Base-by-base conservation (phyloP, 2,329 filamentous ascomycete species). In the Penicillium sp. region DNA sequence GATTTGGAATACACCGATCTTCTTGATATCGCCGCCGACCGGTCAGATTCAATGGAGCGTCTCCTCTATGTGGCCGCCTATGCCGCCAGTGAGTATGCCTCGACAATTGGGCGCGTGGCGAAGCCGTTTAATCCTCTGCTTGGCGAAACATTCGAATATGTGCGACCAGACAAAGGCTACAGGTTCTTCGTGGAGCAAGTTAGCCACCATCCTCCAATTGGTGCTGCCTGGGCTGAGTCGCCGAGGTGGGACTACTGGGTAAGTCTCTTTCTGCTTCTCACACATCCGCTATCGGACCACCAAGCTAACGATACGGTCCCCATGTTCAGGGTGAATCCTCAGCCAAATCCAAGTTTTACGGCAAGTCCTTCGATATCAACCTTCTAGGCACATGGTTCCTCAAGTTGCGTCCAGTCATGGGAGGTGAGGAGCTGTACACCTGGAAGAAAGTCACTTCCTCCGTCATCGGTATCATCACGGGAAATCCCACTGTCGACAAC, bases 381-480 rank as follows among this genome's bases (percentile, higher is more conserved):
- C 90, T 88, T 3, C 78, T 97, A 7, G 93, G 93, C 21, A 98
- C 93, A 6, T 98, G 93, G 93, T 98, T 97, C 72, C 72, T 97
- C 45, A 87, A 79, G 58, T 74, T 98, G 18, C 83, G 88, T 1
- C 88, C 90, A 0, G 78, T 77, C 1, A 74, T 80, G 3, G 87
- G 85, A 3, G 84, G 82, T 7, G 83, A 85, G 56, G 93, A 98
- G 54, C 73, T 96, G 2, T 98, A 94, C 68, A 96, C 91, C 0
- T 98, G 93, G 93, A 97, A 96, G 70, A 98, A 98, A 71, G 89
- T 96, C 13, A 97, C 90, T 1, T 93, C 89, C 1, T 94, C 90
- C 2, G 93, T 98, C n/a, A 83, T 97, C 44, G 93, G 93, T 43
- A 98, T 98, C 65, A 96, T 98, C 57, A 97, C 91, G 0, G 93